phyloP scores from a whole-genome alignment of 805 yeast genomes.

The Pichia deserticola region DNA sequence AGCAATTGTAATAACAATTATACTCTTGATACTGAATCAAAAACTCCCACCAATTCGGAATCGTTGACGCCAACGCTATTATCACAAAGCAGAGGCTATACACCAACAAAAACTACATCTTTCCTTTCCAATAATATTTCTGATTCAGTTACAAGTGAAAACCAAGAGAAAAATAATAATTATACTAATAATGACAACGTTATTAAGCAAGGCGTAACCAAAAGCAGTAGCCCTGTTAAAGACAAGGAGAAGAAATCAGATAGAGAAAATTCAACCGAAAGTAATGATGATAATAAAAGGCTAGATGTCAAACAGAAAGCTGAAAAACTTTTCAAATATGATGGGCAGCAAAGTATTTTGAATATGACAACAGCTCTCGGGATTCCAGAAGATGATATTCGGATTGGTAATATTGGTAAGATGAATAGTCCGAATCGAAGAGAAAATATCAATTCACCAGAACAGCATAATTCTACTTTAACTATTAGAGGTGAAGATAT shows the following conservation, averaged over 20 bases:
- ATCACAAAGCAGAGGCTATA: background rate
- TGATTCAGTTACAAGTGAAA: too few species aligned
- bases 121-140: background rate
- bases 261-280: background rate
- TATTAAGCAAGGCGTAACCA: too few species aligned
- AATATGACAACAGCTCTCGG: slow-evolving; percentile 6
- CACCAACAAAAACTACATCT: background rate
- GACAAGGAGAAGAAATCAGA: too few species aligned
- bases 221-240: too few species aligned
- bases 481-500: too few species aligned
- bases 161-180: background rate
- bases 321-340: slow-evolving; percentile 4
- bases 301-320: background rate
- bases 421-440: too few species aligned
- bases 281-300: background rate
- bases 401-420: background rate
- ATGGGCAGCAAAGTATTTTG: slow-evolving; percentile 3
- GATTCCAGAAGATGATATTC: background rate
- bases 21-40: background rate
- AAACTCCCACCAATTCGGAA: background rate
- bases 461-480: too few species aligned
- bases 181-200: too few species aligned
- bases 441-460: too few species aligned
- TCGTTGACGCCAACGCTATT: slow-evolving; percentile 1
- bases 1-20: background rate